Conservation (phyloP, 306 rosid species). For the Vigna reflexopilosa region DNA sequence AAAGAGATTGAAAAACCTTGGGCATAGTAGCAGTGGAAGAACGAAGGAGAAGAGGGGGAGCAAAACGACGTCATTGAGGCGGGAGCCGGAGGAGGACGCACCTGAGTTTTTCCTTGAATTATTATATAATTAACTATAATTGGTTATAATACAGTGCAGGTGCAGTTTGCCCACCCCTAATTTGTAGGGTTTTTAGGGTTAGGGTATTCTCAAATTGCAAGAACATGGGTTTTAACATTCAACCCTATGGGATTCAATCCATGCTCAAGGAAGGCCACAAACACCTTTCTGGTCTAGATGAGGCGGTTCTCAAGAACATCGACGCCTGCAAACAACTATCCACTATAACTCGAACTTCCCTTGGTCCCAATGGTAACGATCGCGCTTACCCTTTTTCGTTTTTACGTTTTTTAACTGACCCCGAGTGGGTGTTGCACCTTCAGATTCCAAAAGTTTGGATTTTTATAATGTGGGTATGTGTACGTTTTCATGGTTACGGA, state of each 20-base stretch:
- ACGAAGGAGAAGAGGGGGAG: too few species aligned
- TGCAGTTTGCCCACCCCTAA: too few species aligned
- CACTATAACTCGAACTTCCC: conserved; percentile 88
- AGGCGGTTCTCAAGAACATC: conserved; percentile 92
- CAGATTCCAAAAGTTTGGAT: conserved; percentile 26
- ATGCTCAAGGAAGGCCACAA: conserved; percentile 96
- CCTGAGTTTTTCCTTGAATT: neutral
- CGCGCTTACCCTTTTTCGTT: neutral
- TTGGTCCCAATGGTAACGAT: conserved; percentile 84
- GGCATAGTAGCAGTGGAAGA: too few species aligned
- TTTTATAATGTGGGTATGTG: conserved; percentile 1
- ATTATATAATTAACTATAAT: too few species aligned
- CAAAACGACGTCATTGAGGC: neutral
- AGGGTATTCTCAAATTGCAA: neutral
- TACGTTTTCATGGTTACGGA: neutral
- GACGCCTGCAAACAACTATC: conserved; percentile 97
- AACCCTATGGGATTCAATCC: conserved; percentile 79
- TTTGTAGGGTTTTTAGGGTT: conserved; percentile 26
- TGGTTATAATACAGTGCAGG: too few species aligned
- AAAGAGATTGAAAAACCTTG: too few species aligned
- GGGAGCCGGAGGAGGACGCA: neutral
- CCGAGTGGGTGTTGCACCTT: neutral
- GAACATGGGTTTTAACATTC: conserved; percentile 62
- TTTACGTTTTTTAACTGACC: neutral
- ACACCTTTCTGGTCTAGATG: conserved; percentile 87